Percentiles rank a stretch among this genome's conserved stretches.
Evolutionary conservation across 345 rosid genomes (phyloP).

Genomic region (Syzygium grande): DNA sequence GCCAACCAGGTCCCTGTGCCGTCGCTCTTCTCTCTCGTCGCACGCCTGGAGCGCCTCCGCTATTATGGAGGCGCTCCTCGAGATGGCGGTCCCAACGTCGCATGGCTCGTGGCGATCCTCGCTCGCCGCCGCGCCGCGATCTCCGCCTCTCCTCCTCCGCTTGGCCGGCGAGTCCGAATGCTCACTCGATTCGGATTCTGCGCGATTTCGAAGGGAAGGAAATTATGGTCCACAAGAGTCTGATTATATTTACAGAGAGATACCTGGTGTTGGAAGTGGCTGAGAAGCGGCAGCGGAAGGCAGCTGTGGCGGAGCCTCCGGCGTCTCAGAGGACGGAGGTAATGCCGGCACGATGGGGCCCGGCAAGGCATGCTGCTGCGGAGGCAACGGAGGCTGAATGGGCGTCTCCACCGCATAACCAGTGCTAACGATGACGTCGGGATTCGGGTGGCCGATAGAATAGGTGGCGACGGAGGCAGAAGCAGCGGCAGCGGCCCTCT

Average conservation of each 20-base stretch:
- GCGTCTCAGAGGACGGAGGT: conserved; percentile 15
- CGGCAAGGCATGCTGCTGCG: conserved; percentile 1
- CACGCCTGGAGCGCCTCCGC: conserved; percentile 68
- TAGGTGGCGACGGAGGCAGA: conserved; percentile 16
- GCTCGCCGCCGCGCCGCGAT: conserved; percentile 14
- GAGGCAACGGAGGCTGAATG: conserved; percentile 17
- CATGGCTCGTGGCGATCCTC: conserved; percentile 10
- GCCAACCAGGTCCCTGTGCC: conserved; percentile 60
- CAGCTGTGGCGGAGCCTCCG: conserved; percentile 2
- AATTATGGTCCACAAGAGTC: background rate
- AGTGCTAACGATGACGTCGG: background rate
- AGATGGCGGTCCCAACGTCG: conserved; percentile 39
- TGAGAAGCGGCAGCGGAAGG: background rate
- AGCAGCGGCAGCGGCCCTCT: background rate
- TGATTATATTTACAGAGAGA: background rate
- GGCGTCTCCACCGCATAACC: background rate
- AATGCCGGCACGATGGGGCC: conserved; percentile 9
- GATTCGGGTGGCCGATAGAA: background rate
- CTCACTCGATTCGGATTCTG: conserved; percentile 79
- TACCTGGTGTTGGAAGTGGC: conserved; percentile 5
- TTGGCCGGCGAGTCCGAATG: conserved; percentile 65
- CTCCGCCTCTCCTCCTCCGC: conserved; percentile 32
- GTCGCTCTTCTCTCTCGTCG: conserved; percentile 58
- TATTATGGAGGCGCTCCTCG: conserved; percentile 63
- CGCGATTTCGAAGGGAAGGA: background rate